Base-by-base conservation (phyloP, 2,329 filamentous ascomycete genomes). In the Lasiodiplodia gonubiensis region DNA sequence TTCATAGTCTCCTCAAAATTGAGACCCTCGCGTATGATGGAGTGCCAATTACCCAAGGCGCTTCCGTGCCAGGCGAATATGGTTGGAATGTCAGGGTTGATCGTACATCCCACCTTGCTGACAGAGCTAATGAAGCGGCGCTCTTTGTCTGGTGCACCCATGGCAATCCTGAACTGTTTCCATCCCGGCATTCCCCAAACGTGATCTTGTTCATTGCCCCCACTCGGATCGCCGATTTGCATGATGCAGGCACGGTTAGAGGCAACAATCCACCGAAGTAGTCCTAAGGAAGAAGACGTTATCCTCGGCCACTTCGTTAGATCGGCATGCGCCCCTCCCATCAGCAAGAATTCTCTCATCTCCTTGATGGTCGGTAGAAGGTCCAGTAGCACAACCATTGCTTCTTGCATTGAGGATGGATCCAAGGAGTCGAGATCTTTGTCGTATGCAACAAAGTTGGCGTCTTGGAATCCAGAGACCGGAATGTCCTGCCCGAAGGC, bases 141-240 rank as follows among this genome's bases (percentile, higher is more conserved):
- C 75, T 97, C 94, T 73, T 94, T 96, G 73, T 97, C 92, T n/a
- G 93, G 93, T 0, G 92, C 90, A 10, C 93, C 94, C 82, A 97
- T 94, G 0, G 91, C 90, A 72, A 97, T 93, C 33, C 92, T 87
- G 73, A 97, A 97, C 76, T 97, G 93, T 67, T 92, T 83, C 85
- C 89, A 94, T 2, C 79, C 82, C 0, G 82, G 73, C 80, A 94
- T 88, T 0, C 89, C 90, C 27, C 80, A 81, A 2, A 95, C 84
- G 12, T 83, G 84, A 69, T 89, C 83, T 42, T 54, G 61, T 5
- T 61, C 74, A 3, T 18, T 0, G 10, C 11, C 33, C 71, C 70
- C 70, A 6, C 71, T 68, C 10, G 66, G 37, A 49, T 75, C 79
- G 52, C 90, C 88, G 18, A 95, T 89, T 71, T 94, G 89, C 54